phyloP scores from a whole-genome alignment of 2,329 filamentous ascomycete species.

The Microdochium trichocladiopsis region DNA sequence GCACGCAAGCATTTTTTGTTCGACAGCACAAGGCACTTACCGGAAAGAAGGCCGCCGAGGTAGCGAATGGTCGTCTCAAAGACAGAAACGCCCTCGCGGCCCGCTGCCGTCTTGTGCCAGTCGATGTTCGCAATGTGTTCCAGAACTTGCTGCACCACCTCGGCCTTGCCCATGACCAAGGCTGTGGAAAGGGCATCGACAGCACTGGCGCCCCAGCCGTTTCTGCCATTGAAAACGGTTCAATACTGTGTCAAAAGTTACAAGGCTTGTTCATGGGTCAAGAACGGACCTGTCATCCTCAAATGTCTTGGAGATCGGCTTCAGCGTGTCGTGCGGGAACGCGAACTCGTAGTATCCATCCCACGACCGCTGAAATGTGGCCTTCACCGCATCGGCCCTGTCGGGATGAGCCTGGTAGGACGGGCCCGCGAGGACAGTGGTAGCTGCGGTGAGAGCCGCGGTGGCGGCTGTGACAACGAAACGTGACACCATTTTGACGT shows the following conservation, averaged over 20 bases:
- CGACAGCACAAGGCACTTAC: slow-evolving; percentile 22
- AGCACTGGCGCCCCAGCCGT: slow-evolving; percentile 78
- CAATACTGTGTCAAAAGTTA: neutral
- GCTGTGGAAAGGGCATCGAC: slow-evolving; percentile 77
- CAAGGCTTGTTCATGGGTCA: neutral
- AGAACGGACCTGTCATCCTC: slow-evolving; percentile 60
- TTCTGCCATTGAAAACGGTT: slow-evolving; percentile 37
- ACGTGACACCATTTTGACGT: neutral
- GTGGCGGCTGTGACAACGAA: slow-evolving; percentile 3
- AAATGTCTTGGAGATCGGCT: slow-evolving; percentile 57
- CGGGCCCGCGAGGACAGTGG: slow-evolving; percentile 11
- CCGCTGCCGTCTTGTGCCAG: slow-evolving; percentile 53
- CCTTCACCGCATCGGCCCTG: slow-evolving; percentile 55
- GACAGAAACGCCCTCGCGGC: slow-evolving; percentile 51
- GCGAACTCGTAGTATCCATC: slow-evolving; percentile 66
- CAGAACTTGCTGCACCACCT: slow-evolving; percentile 65
- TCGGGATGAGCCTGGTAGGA: slow-evolving; percentile 23
- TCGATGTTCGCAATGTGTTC: slow-evolving; percentile 64
- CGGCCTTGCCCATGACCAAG: slow-evolving; percentile 63
- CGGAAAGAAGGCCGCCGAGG: slow-evolving; percentile 71
- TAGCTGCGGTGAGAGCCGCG: slow-evolving; percentile 11
- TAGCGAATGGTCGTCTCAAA: slow-evolving; percentile 93
- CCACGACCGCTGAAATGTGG: slow-evolving; percentile 66
- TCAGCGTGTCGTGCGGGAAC: slow-evolving; percentile 70
- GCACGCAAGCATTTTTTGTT: neutral